Evolutionary conservation across 2,329 filamentous ascomycete genomes (phyloP).

Genomic region (Arthroderma sp.): DNA sequence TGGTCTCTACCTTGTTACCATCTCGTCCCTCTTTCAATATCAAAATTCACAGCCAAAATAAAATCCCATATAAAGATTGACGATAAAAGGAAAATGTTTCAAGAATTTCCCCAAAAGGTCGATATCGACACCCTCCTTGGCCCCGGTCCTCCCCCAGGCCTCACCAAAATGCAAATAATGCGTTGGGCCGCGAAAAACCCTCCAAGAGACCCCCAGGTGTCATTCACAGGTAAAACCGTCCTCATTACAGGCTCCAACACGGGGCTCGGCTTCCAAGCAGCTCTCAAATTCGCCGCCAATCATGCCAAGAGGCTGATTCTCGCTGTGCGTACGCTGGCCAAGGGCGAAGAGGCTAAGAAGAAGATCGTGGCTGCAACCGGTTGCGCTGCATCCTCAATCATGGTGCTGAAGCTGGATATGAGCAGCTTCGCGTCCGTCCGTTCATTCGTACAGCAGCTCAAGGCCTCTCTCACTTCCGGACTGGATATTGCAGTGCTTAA

Average conservation of each 20-base stretch:
- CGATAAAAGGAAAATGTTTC: too few species aligned
- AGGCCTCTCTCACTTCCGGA: slow-evolving; percentile 25
- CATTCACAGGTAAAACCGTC: slow-evolving; percentile 37
- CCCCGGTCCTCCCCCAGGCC: too few species aligned
- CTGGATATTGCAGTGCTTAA: slow-evolving; percentile 39
- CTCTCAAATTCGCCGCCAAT: slow-evolving; percentile 36
- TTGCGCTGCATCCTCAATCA: slow-evolving; percentile 18
- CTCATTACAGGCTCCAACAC: slow-evolving; percentile 41
- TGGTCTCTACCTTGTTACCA: too few species aligned
- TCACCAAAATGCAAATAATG: too few species aligned
- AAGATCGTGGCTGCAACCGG: slow-evolving; percentile 24
- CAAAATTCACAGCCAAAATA: too few species aligned
- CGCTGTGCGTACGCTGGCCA: slow-evolving; percentile 33
- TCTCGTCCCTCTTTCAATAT: too few species aligned
- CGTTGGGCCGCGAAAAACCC: too few species aligned
- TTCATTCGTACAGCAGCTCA: slow-evolving; percentile 30
- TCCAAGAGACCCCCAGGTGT: slow-evolving; percentile 27
- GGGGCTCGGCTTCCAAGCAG: slow-evolving; percentile 41
- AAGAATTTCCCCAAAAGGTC: too few species aligned
- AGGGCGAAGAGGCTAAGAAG: slow-evolving; percentile 33
- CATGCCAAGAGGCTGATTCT: slow-evolving; percentile 36
- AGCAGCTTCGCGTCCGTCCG: slow-evolving; percentile 35
- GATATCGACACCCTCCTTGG: too few species aligned
- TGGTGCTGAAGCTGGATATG: slow-evolving; percentile 39
- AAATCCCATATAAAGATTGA: too few species aligned